Evolutionary conservation across 257 asterid genomes (phyloP).

Genomic region (Scutellaria galericulata): DNA sequence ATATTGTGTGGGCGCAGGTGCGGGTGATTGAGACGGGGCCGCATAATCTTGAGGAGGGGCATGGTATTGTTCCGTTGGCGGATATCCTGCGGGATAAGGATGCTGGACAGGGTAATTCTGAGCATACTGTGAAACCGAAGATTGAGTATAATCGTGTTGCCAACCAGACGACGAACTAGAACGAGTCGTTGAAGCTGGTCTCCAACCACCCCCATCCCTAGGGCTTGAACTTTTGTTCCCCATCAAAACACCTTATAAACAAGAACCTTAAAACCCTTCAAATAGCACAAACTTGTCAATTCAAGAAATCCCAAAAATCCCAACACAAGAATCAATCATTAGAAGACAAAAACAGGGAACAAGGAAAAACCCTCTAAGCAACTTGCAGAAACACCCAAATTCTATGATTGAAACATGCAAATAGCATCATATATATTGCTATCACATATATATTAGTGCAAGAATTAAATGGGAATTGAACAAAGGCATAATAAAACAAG

Average conservation of each 20-base stretch:
- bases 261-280: slow-evolving; percentile 28
- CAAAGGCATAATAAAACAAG: not conserved
- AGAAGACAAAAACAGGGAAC: slow-evolving; percentile 24
- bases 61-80: slow-evolving; percentile 42
- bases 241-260: slow-evolving; percentile 57
- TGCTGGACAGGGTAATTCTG: slow-evolving; percentile 55
- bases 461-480: slow-evolving; percentile 15
- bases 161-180: slow-evolving; percentile 63
- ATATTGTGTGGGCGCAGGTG: slow-evolving; percentile 43
- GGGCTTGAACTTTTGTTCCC: slow-evolving; percentile 78
- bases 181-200: slow-evolving; percentile 54
- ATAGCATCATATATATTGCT: not conserved
- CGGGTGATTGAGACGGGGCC: slow-evolving; percentile 41
- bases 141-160: slow-evolving; percentile 56
- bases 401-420: slow-evolving; percentile 21
- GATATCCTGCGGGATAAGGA: slow-evolving; percentile 42
- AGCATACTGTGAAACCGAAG: slow-evolving; percentile 57
- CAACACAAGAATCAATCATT: slow-evolving; percentile 8
- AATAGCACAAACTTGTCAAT: slow-evolving; percentile 40
- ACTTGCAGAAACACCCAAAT: slow-evolving; percentile 17
- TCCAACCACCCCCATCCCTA: slow-evolving; percentile 45
- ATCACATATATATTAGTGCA: slow-evolving; percentile 26
- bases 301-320: slow-evolving; percentile 17
- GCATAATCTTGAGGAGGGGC: slow-evolving; percentile 51
- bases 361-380: slow-evolving; percentile 22